Evolutionary conservation across 306 rosid species (phyloP), one percentile per base, ranked within the genome.

Genomic region (Quercus gilva): DNA sequence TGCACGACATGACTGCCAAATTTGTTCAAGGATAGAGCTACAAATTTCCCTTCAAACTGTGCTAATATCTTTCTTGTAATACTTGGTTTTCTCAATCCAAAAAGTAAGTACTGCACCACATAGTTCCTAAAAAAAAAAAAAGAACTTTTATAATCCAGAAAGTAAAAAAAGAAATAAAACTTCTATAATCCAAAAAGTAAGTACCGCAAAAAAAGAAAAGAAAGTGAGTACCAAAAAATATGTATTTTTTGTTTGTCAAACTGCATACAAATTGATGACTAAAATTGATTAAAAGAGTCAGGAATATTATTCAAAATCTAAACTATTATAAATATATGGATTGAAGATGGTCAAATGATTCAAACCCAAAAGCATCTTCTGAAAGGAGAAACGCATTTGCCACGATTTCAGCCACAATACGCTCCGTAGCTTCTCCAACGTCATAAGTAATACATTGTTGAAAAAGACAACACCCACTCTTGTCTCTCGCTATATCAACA

Each of bases 1-100:
- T 89, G 85, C 6, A 89, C 86, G 9, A 91, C 91, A 71, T 89
- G 81, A 75, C 92, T 88, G 3, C 84, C 88, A 74, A 65, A 5
- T 75, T 74, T 88, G 78, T 86, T 20, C 84, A 18, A 80, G 2
- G 87, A 89, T 2, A 91, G 78, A 10, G 18, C 7, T 61, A 68
- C 76, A 60, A 58, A 85, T 0, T 17, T 56, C 1, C 85, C 80
- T 1, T 2, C 4, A 25, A 89, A 87, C 2, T 14, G 13, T 7
- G 3, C 23, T 41, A 76, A 11, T 6, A 89, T 51, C 5, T 0
- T 1, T 68, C 13, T 5, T 45, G 51, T 82, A n/a, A 33, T 19
- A 1, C 2, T 1, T n/a, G 15, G 18, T 1, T 26, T 21, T 29
- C 1, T 5, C 77, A 53, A 4, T 23, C 29, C 59, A 45, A 37